Evolutionary conservation across 2,329 filamentous ascomycete species (phyloP), one percentile per base, ranked within the genome.

Genomic region (Talaromyces sp.): DNA sequence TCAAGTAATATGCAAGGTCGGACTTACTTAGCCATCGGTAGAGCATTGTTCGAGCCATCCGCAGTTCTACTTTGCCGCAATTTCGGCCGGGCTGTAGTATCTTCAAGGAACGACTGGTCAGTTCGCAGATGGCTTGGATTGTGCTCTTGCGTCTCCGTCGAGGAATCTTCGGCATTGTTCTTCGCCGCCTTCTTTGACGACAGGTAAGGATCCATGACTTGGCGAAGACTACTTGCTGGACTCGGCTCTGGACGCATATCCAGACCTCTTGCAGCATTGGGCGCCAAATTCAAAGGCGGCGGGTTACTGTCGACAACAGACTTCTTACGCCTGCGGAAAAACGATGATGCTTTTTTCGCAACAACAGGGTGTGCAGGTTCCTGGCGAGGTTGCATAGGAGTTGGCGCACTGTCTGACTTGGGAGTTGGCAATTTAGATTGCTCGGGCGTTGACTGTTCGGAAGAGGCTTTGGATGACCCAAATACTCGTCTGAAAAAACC

Each of bases 401-500:
- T 22, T 72, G 72, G 66, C 68, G 70, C 59, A 60, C 16, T 64
- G 35, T 60, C 61, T 35, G 47, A 35, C 22, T 47, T 59, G 6
- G 60, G 64, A 16, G 56, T 64, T 35, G 63, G 41, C 35, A 45
- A 11, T 62, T 60, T 65, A n/a, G 65, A 49, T 11, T 37, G 49
- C n/a, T 66, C 60, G 16, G 65, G 50, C 56, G 66, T 66, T 65
- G 65, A 49, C 22, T 54, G 65, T 45, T 66, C 60, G 8, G 65
- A 49, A 60, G 66, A 65, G 16, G 68, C 85, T 73, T 85, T 90
- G 41, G 90, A 87, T 10, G 89, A 90, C 45, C 90, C 91, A 81
- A 98, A 98, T 45, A 98, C 91, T 68, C 94, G 88, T 71, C 92
- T 88, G 81, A 98, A 98, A 81, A 99, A 98, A 22, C 95, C 93